Evolutionary conservation across 371 early-diverging fungal genomes (phyloP).

Genomic region (Smittium mucronatum): DNA sequence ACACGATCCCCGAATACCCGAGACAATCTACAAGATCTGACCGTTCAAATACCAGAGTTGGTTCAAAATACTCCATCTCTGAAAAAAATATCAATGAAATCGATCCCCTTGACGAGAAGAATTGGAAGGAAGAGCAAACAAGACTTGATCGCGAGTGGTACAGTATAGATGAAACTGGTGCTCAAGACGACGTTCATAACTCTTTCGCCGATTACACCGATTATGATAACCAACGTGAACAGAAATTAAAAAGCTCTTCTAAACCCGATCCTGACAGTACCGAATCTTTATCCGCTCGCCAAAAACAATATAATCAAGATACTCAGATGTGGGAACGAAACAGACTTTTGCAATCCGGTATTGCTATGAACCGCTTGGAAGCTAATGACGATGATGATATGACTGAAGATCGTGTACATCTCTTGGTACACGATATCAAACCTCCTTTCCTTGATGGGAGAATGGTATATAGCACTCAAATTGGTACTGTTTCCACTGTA

Average conservation of each 20-base stretch:
- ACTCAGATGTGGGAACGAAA: conserved; percentile 92
- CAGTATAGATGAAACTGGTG: conserved; percentile 69
- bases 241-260: conserved; percentile 36
- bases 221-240: conserved; percentile 57
- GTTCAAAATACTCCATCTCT: background rate
- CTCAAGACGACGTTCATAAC: conserved; percentile 45
- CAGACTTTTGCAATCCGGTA: conserved; percentile 81
- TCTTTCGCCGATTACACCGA: conserved; percentile 69
- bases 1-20: conserved; percentile 7
- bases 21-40: background rate
- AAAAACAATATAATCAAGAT: conserved; percentile 80
- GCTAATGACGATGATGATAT: conserved; percentile 70
- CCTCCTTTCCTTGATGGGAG: conserved; percentile 90
- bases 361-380: conserved; percentile 65
- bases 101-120: conserved; percentile 29
- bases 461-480: conserved; percentile 66
- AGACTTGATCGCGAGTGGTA: conserved; percentile 94
- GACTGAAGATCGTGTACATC: conserved; percentile 60
- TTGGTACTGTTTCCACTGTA: conserved; percentile 70
- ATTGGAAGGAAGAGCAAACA: conserved; percentile 71
- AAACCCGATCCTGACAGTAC: no score
- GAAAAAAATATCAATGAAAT: background rate
- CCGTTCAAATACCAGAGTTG: background rate
- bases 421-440: conserved; percentile 74
- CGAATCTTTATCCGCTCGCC: conserved; percentile 59